phyloP scores from a whole-genome alignment of 768 basidiomycete genomes.

The Mycena amicta region DNA sequence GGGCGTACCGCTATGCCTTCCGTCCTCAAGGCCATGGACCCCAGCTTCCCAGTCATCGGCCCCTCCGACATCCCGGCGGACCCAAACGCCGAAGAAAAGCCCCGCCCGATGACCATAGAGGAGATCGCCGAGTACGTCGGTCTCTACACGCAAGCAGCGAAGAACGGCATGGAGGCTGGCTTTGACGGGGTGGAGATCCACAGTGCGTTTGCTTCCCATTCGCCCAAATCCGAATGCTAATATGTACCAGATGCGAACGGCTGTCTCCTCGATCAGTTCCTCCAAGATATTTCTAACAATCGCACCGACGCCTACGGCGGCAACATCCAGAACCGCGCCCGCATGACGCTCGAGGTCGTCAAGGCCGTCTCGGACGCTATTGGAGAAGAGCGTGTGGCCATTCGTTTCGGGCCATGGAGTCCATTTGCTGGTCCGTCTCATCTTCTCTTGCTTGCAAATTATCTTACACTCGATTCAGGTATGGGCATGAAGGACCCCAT shows the following conservation, averaged over 20 bases:
- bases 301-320: conserved; percentile 58
- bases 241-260: conserved; percentile 19
- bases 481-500: conserved; percentile 34
- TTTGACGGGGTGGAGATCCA: conserved; percentile 43
- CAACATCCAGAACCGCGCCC: conserved; percentile 46
- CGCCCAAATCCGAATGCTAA: neutral
- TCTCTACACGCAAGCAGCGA: conserved; percentile 34
- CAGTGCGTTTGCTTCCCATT: conserved; percentile 12
- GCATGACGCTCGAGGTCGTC: conserved; percentile 47
- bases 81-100: conserved; percentile 14
- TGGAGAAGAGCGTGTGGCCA: conserved; percentile 41
- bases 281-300: conserved; percentile 43
- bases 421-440: conserved; percentile 31
- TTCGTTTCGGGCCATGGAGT: conserved; percentile 43
- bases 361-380: conserved; percentile 42
- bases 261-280: conserved; percentile 45
- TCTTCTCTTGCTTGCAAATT: conserved; percentile 23
- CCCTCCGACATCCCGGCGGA: conserved; percentile 25
- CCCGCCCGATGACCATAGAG: conserved; percentile 18
- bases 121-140: conserved; percentile 37
- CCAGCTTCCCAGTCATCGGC: conserved; percentile 24
- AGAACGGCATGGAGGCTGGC: conserved; percentile 34
- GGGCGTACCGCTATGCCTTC: conserved; percentile 33
- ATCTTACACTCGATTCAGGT: conserved; percentile 27
- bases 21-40: conserved; percentile 31